Conservation (phyloP, 371 early-diverging fungal species). For the Choanephora cucurbitarum region DNA sequence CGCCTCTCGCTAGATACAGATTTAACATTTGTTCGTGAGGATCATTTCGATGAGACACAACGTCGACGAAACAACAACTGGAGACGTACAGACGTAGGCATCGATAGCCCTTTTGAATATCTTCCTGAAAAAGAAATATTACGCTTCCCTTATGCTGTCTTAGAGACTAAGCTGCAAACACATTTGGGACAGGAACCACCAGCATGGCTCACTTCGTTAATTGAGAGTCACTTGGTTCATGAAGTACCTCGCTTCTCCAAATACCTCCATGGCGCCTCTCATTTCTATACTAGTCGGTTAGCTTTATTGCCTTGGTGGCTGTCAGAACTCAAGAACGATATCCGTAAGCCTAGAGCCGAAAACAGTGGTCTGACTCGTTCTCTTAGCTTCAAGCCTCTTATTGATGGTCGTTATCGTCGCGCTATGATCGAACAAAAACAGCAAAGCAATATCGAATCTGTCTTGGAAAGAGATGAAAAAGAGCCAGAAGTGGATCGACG, state of each 20-base stretch:
- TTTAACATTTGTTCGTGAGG: conserved; percentile 93
- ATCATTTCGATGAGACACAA: conserved; percentile 43
- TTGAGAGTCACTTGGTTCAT: conserved; percentile 90
- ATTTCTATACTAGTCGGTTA: conserved; percentile 36
- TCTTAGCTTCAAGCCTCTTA: conserved; percentile 50
- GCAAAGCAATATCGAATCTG: conserved; percentile 17
- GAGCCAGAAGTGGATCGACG: too few relatives aligned
- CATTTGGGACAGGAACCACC: conserved; percentile 89
- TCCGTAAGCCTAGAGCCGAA: conserved; percentile 55
- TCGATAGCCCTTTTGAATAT: conserved; percentile 85
- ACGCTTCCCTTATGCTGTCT: conserved; percentile 51
- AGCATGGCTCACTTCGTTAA: conserved; percentile 90
- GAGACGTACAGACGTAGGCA: conserved; percentile 90
- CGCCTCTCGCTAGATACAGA: conserved; percentile 96
- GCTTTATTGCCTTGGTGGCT: conserved; percentile 52
- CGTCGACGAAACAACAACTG: conserved; percentile 73
- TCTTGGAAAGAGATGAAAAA: conserved; percentile 1
- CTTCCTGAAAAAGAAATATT: conserved; percentile 68
- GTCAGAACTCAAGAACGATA: conserved; percentile 58
- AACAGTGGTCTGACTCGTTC: conserved; percentile 48
- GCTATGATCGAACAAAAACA: conserved; percentile 41
- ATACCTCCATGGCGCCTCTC: conserved; percentile 92
- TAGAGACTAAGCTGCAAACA: conserved; percentile 75
- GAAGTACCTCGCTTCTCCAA: conserved; percentile 98
- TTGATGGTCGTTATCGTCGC: conserved; percentile 48